phyloP scores from a whole-genome alignment of 148 eudicot genomes.

The Cornus controversa region DNA sequence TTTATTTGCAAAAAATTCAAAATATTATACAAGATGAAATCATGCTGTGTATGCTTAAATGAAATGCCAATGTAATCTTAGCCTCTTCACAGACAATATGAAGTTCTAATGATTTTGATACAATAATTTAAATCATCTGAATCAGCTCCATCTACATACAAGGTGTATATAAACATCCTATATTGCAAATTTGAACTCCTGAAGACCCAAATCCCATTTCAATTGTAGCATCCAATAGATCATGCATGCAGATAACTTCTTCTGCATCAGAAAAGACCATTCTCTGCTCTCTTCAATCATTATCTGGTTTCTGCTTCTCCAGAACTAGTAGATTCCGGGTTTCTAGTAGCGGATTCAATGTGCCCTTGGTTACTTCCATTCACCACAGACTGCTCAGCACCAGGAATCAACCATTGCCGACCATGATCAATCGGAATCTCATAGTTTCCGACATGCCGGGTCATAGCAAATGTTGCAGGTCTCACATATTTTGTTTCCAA shows the following conservation, averaged over 20 bases:
- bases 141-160: neutral
- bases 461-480: neutral
- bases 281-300: neutral
- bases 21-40: neutral
- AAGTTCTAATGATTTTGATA: neutral
- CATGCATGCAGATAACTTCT: neutral
- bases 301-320: conserved; percentile 19
- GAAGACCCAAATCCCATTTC: neutral
- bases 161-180: neutral
- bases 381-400: conserved; percentile 1
- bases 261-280: neutral
- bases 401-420: conserved; percentile 17
- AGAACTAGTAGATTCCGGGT: neutral
- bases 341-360: neutral
- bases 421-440: conserved; percentile 16
- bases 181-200: neutral
- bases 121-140: neutral
- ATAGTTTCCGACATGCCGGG: conserved; percentile 12
- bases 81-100: neutral
- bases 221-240: neutral
- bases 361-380: conserved; percentile 1
- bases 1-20: neutral
- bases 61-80: neutral
- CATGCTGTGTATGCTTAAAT: neutral
- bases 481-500: conserved; percentile 15